A percentile compares a stretch with the other conserved stretches of the same genome.
Evolutionary conservation across 2,329 filamentous ascomycete species (phyloP).

Genomic region (Exophiala phaeomuriformis): DNA sequence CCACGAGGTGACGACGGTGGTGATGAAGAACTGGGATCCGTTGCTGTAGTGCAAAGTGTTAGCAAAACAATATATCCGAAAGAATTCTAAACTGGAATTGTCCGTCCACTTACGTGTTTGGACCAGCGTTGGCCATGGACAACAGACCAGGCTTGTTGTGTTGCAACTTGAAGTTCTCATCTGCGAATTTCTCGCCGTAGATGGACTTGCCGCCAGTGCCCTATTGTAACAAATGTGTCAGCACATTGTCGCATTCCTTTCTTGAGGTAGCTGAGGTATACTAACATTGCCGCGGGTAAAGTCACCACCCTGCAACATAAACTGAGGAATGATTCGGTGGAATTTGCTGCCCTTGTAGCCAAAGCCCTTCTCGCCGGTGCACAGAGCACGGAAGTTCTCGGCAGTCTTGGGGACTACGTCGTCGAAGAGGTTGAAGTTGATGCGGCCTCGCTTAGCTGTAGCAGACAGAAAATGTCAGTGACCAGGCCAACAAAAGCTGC

Average conservation of each 20-base stretch:
- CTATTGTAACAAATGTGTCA: constrained; percentile 71
- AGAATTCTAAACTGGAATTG: not conserved
- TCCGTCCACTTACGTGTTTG: constrained; percentile 64
- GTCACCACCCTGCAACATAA: constrained; percentile 66
- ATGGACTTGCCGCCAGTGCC: constrained; percentile 62
- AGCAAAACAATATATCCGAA: too few species aligned
- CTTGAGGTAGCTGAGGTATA: constrained; percentile 68
- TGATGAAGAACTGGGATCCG: constrained; percentile 68
- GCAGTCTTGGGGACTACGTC: constrained; percentile 80
- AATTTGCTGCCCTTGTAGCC: constrained; percentile 61
- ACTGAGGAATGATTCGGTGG: constrained; percentile 63
- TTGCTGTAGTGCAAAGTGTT: constrained; percentile 43
- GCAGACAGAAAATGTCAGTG: constrained; percentile 15
- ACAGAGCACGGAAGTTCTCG: constrained; percentile 59
- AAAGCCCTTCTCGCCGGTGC: constrained; percentile 61
- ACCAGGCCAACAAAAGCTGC: constrained; percentile 11
- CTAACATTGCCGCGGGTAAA: constrained; percentile 59
- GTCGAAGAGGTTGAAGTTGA: constrained; percentile 85
- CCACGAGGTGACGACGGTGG: constrained; percentile 60
- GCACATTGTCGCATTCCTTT: constrained; percentile 52
- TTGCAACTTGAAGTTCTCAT: constrained; percentile 66
- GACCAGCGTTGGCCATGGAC: constrained; percentile 61
- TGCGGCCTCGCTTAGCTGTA: constrained; percentile 64
- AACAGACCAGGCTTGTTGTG: constrained; percentile 58
- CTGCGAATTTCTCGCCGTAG: constrained; percentile 59